Conservation (phyloP, 176 grass and related monocot genomes). For the Thalia dealbata region DNA sequence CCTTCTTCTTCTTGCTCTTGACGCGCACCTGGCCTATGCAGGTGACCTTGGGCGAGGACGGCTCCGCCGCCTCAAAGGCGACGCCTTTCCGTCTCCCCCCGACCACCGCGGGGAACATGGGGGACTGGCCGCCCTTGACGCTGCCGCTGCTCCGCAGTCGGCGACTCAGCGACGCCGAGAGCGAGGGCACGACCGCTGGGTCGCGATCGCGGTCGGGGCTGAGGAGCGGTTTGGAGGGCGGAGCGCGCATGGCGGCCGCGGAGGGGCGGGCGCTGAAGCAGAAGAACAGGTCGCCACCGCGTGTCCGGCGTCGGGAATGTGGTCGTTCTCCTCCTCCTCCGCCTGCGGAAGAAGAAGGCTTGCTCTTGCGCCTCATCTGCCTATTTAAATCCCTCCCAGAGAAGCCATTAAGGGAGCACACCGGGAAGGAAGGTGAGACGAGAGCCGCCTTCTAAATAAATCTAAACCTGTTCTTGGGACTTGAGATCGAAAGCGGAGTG, state of each 20-base stretch:
- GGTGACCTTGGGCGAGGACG: slow-evolving; percentile 87
- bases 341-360: not conserved
- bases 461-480: not conserved
- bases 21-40: slow-evolving; percentile 91
- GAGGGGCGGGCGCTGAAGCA: slow-evolving; percentile 53
- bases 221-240: slow-evolving; percentile 38
- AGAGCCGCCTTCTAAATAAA: not conserved
- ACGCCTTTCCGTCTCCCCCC: slow-evolving; percentile 20
- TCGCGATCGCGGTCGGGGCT: slow-evolving; percentile 44
- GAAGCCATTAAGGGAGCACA: not conserved
- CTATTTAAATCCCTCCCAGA: no score
- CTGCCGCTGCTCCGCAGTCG: slow-evolving; percentile 69
- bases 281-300: slow-evolving; percentile 44
- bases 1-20: slow-evolving; percentile 64
- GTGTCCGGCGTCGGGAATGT: not conserved
- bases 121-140: slow-evolving; percentile 39
- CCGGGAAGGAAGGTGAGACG: not conserved
- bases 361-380: slow-evolving; percentile 7
- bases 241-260: not conserved
- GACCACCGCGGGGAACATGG: not conserved
- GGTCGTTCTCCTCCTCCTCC: not conserved
- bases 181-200: slow-evolving; percentile 23
- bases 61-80: slow-evolving; percentile 65
- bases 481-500: not conserved
- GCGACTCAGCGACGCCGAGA: slow-evolving; percentile 58